These are phyloP conservation scores for Neonectria sp. DNA, from an alignment of 2,329 filamentous ascomycete species.

Conservation along the genomic window DNA sequence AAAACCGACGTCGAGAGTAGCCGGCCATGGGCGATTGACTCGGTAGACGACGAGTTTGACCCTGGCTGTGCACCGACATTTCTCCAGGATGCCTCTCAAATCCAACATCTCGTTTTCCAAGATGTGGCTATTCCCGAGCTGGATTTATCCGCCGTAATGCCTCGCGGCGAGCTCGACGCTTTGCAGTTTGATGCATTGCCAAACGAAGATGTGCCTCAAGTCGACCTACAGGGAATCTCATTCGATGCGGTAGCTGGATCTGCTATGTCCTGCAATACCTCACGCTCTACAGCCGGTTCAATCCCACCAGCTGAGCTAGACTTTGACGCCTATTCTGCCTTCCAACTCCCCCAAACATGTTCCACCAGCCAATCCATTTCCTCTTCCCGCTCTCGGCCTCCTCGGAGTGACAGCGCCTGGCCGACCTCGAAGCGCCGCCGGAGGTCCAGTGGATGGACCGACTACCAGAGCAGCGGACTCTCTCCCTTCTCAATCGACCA, in stretches of 20 bases:
- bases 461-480: slow-evolving; percentile 27
- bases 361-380: slow-evolving; percentile 16
- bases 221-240: slow-evolving; percentile 14
- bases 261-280: background rate
- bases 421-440: slow-evolving; percentile 36
- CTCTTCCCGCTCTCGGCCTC: slow-evolving; percentile 11
- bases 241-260: slow-evolving; percentile 15
- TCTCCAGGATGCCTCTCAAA: slow-evolving; percentile 12
- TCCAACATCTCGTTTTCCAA: slow-evolving; percentile 18
- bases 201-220: background rate
- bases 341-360: background rate
- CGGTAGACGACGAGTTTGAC: slow-evolving; percentile 13
- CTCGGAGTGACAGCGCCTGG: slow-evolving; percentile 1
- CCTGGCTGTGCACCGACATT: slow-evolving; percentile 7
- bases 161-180: background rate
- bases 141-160: slow-evolving; percentile 18
- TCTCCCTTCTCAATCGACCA: slow-evolving; percentile 44
- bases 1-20: slow-evolving; percentile 4
- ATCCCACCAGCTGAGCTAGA: slow-evolving; percentile 17
- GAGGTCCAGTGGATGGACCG: slow-evolving; percentile 29
- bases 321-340: slow-evolving; percentile 18
- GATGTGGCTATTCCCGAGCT: slow-evolving; percentile 21
- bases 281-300: background rate
- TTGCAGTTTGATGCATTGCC: slow-evolving; percentile 10
- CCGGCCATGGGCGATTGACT: slow-evolving; percentile 3